phyloP scores from a whole-genome alignment of 371 early-diverging fungal species.

The Chytridiales sp. region DNA sequence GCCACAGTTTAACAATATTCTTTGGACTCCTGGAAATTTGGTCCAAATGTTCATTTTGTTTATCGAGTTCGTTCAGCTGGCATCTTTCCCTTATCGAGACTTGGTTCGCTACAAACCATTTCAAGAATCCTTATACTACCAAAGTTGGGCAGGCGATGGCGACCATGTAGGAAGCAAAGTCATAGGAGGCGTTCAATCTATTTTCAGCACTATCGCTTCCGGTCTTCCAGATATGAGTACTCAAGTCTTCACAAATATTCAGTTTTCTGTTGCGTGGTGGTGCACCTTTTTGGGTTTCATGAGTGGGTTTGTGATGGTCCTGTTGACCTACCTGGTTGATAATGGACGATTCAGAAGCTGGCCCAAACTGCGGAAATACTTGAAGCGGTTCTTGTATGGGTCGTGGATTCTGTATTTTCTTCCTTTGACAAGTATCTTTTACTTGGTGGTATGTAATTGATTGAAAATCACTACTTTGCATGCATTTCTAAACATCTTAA shows the following conservation, averaged over 20 bases:
- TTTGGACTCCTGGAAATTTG: slow-evolving; percentile 18
- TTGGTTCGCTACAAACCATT: slow-evolving; percentile 28
- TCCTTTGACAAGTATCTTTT: slow-evolving; percentile 30
- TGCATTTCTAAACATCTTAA: background rate
- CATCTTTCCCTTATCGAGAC: slow-evolving; percentile 37
- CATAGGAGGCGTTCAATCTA: slow-evolving; percentile 6
- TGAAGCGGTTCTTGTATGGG: slow-evolving; percentile 9
- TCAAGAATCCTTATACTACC: slow-evolving; percentile 21
- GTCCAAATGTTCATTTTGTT: slow-evolving; percentile 26
- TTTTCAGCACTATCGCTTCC: slow-evolving; percentile 21
- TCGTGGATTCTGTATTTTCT: slow-evolving; percentile 28
- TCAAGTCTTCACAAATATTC: slow-evolving; percentile 21
- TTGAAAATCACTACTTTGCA: background rate
- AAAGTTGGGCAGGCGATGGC: slow-evolving; percentile 1
- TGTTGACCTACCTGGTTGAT: background rate
- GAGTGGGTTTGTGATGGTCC: slow-evolving; percentile 3
- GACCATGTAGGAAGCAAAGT: slow-evolving; percentile 18
- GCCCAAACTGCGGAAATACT: slow-evolving; percentile 6
- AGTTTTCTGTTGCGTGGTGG: slow-evolving; percentile 40
- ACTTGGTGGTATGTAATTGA: slow-evolving; percentile 26
- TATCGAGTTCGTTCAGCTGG: slow-evolving; percentile 33
- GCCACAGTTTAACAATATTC: slow-evolving; percentile 30
- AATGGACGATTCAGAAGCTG: background rate
- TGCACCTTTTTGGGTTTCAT: slow-evolving; percentile 19
- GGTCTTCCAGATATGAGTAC: slow-evolving; percentile 29